These are phyloP conservation scores for Globisporangium nagaii DNA, from an alignment of 352 stramenopile species.

Conservation along the genomic window DNA sequence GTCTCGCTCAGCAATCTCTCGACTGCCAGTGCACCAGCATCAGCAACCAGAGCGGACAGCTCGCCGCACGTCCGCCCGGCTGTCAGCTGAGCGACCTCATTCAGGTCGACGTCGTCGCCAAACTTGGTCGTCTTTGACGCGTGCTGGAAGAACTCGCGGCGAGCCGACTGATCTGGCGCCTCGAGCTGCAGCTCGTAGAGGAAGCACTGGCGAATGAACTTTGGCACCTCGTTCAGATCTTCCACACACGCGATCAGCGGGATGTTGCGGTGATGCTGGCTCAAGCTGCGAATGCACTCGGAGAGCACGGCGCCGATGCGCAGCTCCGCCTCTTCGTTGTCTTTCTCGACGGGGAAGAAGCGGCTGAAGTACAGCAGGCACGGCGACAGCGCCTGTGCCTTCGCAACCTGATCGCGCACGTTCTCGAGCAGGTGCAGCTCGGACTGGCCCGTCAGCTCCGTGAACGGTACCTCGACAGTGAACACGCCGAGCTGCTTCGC, in stretches of 20 bases:
- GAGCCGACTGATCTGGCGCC: slow-evolving; percentile 44
- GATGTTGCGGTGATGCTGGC: slow-evolving; percentile 39
- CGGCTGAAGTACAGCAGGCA: slow-evolving; percentile 81
- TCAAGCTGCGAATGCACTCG: slow-evolving; percentile 62
- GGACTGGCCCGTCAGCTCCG: slow-evolving; percentile 62
- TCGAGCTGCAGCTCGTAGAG: slow-evolving; percentile 73
- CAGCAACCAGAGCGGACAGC: slow-evolving; percentile 54
- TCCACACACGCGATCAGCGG: slow-evolving; percentile 76
- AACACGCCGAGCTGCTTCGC: slow-evolving; percentile 61
- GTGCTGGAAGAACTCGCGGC: slow-evolving; percentile 52
- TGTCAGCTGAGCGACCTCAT: slow-evolving; percentile 56
- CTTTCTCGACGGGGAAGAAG: slow-evolving; percentile 72
- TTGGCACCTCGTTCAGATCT: slow-evolving; percentile 69
- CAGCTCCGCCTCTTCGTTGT: slow-evolving; percentile 70
- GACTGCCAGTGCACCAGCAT: slow-evolving; percentile 48
- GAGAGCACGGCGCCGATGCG: slow-evolving; percentile 55
- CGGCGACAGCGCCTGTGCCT: slow-evolving; percentile 55
- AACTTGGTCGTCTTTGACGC: slow-evolving; percentile 29
- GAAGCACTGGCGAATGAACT: slow-evolving; percentile 79
- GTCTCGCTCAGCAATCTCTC: slow-evolving; percentile 31
- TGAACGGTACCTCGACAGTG: slow-evolving; percentile 74
- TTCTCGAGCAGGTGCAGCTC: slow-evolving; percentile 76
- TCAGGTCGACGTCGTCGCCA: slow-evolving; percentile 42
- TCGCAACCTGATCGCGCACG: slow-evolving; percentile 58
- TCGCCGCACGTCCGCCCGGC: slow-evolving; percentile 74